phyloP scores from a whole-genome alignment of 2,329 filamentous ascomycete genomes.

The Botrytis aclada region DNA sequence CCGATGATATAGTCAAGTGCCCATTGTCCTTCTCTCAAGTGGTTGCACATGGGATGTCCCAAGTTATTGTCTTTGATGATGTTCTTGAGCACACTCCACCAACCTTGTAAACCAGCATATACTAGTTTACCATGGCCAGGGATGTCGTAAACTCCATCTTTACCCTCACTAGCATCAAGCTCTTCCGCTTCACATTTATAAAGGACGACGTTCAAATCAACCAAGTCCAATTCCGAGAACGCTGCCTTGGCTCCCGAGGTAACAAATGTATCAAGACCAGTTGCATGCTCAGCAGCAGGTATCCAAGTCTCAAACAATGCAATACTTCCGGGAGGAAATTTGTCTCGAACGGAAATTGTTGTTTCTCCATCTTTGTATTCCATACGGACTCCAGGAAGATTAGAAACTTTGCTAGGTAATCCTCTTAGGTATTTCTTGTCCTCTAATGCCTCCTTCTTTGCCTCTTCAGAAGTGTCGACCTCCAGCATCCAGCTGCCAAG shows the following conservation, averaged over 20 bases:
- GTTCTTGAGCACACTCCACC: conserved; percentile 88
- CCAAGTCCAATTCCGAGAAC: conserved; percentile 69
- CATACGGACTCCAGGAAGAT: conserved; percentile 70
- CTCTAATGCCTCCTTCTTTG: conserved; percentile 59
- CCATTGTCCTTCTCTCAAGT: conserved; percentile 89
- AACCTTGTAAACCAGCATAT: conserved; percentile 96
- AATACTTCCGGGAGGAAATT: conserved; percentile 91
- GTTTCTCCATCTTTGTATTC: conserved; percentile 72
- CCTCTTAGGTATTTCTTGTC: conserved; percentile 75
- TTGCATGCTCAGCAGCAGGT: conserved; percentile 77
- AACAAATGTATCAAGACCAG: conserved; percentile 81
- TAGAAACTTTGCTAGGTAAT: conserved; percentile 76
- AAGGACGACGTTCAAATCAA: conserved; percentile 86
- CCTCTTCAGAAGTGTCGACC: conserved; percentile 73
- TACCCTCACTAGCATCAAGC: conserved; percentile 71
- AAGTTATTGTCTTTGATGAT: conserved; percentile 88
- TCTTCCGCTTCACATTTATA: conserved; percentile 92
- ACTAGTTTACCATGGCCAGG: conserved; percentile 81
- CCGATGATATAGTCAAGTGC: conserved; percentile 82
- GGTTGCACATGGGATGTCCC: conserved; percentile 88
- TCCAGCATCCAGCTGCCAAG: conserved; percentile 91
- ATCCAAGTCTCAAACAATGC: conserved; percentile 97
- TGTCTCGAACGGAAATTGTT: conserved; percentile 73
- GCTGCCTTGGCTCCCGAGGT: conserved; percentile 77
- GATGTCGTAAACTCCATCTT: conserved; percentile 85